phyloP scores from a whole-genome alignment of 2,329 filamentous ascomycete species.

The Stachybotrys elegans region DNA sequence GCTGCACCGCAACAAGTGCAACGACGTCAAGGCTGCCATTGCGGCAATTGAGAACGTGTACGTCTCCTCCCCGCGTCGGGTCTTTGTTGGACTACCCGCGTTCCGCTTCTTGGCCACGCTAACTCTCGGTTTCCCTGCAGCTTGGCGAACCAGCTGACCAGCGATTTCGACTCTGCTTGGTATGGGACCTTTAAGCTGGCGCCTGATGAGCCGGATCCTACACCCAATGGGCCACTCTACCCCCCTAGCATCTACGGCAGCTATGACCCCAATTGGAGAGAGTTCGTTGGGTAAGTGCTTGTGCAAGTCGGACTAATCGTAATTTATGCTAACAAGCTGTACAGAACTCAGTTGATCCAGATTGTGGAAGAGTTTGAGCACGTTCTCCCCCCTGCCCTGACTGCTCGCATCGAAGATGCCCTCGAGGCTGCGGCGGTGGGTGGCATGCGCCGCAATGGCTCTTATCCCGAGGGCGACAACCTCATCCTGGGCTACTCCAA shows the following conservation, averaged over 20 bases:
- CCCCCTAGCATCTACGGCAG: slow-evolving; percentile 11
- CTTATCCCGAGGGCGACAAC: slow-evolving; percentile 30
- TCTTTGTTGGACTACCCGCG: not conserved
- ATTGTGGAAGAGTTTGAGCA: slow-evolving; percentile 27
- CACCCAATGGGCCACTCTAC: slow-evolving; percentile 24
- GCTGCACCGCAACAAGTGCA: slow-evolving; percentile 26
- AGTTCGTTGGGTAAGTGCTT: slow-evolving; percentile 25
- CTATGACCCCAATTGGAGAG: slow-evolving; percentile 29
- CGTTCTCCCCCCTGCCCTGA: slow-evolving; percentile 23
- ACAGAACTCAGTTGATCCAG: slow-evolving; percentile 26
- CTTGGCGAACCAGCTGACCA: slow-evolving; percentile 27
- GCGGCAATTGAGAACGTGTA: slow-evolving; percentile 28
- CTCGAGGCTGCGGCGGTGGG: slow-evolving; percentile 30
- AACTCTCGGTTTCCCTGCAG: slow-evolving; percentile 9
- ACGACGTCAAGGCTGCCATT: slow-evolving; percentile 29
- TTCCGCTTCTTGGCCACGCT: not conserved
- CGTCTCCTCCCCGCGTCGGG: slow-evolving; percentile 8
- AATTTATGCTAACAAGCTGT: too few relatives aligned
- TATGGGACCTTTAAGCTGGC: slow-evolving; percentile 35
- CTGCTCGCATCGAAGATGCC: slow-evolving; percentile 28
- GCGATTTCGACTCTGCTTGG: slow-evolving; percentile 32
- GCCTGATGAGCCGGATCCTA: slow-evolving; percentile 32
- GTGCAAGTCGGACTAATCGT: not conserved
- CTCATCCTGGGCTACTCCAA: slow-evolving; percentile 34
- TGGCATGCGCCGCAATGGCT: slow-evolving; percentile 34